Conservation (phyloP, 2,329 filamentous ascomycete species). For the Remersonia thermophila region DNA sequence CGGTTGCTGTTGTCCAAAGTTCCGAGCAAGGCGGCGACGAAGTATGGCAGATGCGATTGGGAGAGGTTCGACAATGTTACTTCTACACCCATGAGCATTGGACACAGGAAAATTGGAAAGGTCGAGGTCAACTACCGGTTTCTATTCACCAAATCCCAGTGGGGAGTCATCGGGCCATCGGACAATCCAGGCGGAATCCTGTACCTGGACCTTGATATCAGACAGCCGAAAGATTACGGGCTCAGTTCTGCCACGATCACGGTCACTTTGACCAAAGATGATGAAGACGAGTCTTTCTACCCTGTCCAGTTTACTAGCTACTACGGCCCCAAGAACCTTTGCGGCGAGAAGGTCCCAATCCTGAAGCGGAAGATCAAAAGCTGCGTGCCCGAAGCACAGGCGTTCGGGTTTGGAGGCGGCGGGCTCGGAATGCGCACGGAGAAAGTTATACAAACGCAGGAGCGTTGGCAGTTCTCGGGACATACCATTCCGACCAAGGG, state of each 20-base stretch:
- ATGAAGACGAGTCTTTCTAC: constrained; percentile 1
- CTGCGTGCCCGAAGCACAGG: constrained; percentile 6
- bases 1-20: too few species aligned
- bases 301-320: constrained; percentile 13
- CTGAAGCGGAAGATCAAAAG: constrained; percentile 6
- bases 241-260: constrained; percentile 11
- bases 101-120: constrained; percentile 9
- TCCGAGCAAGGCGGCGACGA: too few species aligned
- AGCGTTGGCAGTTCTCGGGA: constrained; percentile 13
- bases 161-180: constrained; percentile 8
- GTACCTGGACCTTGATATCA: constrained; percentile 13
- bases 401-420: constrained; percentile 10
- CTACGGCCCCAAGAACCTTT: constrained; percentile 12
- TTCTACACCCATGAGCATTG: constrained; percentile 7
- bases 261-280: constrained; percentile 9
- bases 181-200: constrained; percentile 12
- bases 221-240: constrained; percentile 10
- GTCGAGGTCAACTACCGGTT: constrained; percentile 14
- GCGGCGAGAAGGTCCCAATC: constrained; percentile 6
- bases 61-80: constrained; percentile 8
- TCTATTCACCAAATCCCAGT: constrained; percentile 11
- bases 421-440: constrained; percentile 10
- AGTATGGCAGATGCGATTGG: constrained; percentile 11
- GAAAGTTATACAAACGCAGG: constrained; percentile 1
- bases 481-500: constrained; percentile 7